phyloP scores from a whole-genome alignment of 805 yeast genomes.

The Maudiozyma bulderi region DNA sequence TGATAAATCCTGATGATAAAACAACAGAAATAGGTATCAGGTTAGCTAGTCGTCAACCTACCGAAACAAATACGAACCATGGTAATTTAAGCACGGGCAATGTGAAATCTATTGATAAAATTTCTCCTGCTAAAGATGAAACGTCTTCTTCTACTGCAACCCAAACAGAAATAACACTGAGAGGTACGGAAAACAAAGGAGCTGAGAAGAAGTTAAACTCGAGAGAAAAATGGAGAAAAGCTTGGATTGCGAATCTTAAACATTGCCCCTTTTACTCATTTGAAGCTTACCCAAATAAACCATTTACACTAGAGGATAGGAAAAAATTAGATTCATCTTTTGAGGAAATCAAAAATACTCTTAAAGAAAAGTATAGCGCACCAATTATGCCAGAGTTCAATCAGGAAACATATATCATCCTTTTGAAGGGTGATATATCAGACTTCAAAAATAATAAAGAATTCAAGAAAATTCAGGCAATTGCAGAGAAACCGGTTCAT shows the following conservation, averaged over 20 bases:
- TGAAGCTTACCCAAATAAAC: background rate
- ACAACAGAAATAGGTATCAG: too few relatives aligned
- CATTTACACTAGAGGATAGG: background rate
- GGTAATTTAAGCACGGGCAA: too few relatives aligned
- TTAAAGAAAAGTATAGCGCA: conserved; percentile 5
- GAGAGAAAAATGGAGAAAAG: conserved; percentile 1
- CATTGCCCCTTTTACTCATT: background rate
- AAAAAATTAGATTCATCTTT: background rate
- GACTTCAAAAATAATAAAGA: conserved; percentile 1
- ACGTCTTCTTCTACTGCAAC: too few relatives aligned
- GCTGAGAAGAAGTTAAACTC: background rate
- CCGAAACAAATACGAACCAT: too few relatives aligned
- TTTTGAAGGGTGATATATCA: conserved; percentile 3
- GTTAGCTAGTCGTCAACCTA: too few relatives aligned
- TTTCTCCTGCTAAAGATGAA: too few relatives aligned
- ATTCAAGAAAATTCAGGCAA: background rate
- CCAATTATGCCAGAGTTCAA: conserved; percentile 3
- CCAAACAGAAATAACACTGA: background rate
- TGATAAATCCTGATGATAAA: too few relatives aligned
- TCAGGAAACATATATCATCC: conserved; percentile 3
- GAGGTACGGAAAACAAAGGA: background rate
- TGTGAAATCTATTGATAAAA: too few relatives aligned
- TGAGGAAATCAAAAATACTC: conserved; percentile 4
- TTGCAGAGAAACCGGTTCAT: background rate
- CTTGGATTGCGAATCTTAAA: conserved; percentile 2